phyloP scores from a whole-genome alignment of 352 stramenopile species.

The Pythium sukuiense region DNA sequence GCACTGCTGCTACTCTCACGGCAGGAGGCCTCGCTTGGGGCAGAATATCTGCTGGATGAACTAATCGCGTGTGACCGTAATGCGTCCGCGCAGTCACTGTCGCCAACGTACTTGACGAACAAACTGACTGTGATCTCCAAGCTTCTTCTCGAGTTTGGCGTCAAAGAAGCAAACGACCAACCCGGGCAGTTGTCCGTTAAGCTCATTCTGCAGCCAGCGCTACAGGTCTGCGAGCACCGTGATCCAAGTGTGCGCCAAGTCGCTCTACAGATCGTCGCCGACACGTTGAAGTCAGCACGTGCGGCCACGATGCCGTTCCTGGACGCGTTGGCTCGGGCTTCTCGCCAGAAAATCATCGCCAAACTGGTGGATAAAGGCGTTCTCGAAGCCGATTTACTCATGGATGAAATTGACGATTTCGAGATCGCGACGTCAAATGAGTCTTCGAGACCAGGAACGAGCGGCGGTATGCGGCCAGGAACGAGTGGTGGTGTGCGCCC shows the following conservation, averaged over 20 bases:
- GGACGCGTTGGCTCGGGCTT: conserved; percentile 57
- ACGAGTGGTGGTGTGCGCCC: conserved; percentile 58
- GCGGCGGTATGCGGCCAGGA: conserved; percentile 45
- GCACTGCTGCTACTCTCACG: conserved; percentile 67
- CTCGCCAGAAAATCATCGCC: conserved; percentile 78
- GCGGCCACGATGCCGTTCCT: conserved; percentile 68
- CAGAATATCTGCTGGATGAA: conserved; percentile 75
- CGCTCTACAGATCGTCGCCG: conserved; percentile 64
- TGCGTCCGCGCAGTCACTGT: conserved; percentile 48
- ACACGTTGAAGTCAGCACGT: conserved; percentile 61
- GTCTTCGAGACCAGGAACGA: conserved; percentile 48
- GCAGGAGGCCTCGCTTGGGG: conserved; percentile 54
- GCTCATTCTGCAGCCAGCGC: conserved; percentile 62
- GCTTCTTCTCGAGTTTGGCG: conserved; percentile 73
- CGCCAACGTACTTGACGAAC: conserved; percentile 60
- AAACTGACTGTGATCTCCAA: conserved; percentile 75
- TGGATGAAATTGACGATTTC: conserved; percentile 86
- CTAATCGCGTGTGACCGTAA: conserved; percentile 71
- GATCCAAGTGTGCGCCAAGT: conserved; percentile 67
- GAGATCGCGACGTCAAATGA: conserved; percentile 34
- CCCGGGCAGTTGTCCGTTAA: conserved; percentile 49
- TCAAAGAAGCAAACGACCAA: conserved; percentile 51
- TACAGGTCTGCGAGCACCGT: conserved; percentile 74
- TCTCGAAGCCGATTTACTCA: conserved; percentile 73
- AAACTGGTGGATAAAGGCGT: conserved; percentile 76